Conservation (phyloP, 805 yeast species). For the Kuraishia capsulata region DNA sequence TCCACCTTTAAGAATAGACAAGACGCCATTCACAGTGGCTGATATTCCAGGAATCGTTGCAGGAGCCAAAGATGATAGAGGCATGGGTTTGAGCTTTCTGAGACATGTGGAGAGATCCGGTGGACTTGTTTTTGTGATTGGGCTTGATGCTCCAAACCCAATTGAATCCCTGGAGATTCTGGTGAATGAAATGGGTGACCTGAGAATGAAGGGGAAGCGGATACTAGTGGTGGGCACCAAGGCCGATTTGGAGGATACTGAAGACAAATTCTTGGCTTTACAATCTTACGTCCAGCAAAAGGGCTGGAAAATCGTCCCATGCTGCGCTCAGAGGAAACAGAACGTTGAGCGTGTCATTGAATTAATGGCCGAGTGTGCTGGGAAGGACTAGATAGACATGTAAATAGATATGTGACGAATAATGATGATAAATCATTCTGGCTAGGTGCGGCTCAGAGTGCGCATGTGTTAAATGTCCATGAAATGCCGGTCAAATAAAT, state of each 20-base stretch:
- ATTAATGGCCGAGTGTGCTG: conserved; percentile 60
- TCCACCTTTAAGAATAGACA: conserved; percentile 43
- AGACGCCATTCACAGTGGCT: conserved; percentile 79
- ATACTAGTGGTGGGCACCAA: conserved; percentile 85
- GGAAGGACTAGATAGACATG: conserved; percentile 10
- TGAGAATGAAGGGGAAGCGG: conserved; percentile 49
- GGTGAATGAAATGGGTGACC: conserved; percentile 61
- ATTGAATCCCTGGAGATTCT: conserved; percentile 53
- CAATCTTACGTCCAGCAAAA: conserved; percentile 30
- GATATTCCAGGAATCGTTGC: conserved; percentile 94
- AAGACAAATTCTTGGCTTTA: conserved; percentile 37
- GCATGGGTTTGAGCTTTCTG: conserved; percentile 89
- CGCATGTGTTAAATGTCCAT: too few relatives aligned
- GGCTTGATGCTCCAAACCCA: conserved; percentile 63
- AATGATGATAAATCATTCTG: too few relatives aligned
- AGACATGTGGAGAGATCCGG: conserved; percentile 89
- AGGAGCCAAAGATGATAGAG: conserved; percentile 79
- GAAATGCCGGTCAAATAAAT: too few relatives aligned
- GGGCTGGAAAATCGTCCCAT: conserved; percentile 70
- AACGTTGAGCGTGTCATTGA: conserved; percentile 63
- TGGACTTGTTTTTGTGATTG: conserved; percentile 81
- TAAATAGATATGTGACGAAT: not conserved
- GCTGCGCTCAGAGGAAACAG: conserved; percentile 69
- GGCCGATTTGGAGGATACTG: conserved; percentile 64
- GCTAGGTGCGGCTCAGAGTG: not conserved